phyloP scores from a whole-genome alignment of 2,329 filamentous ascomycete species.

The Talaromyces sp. region DNA sequence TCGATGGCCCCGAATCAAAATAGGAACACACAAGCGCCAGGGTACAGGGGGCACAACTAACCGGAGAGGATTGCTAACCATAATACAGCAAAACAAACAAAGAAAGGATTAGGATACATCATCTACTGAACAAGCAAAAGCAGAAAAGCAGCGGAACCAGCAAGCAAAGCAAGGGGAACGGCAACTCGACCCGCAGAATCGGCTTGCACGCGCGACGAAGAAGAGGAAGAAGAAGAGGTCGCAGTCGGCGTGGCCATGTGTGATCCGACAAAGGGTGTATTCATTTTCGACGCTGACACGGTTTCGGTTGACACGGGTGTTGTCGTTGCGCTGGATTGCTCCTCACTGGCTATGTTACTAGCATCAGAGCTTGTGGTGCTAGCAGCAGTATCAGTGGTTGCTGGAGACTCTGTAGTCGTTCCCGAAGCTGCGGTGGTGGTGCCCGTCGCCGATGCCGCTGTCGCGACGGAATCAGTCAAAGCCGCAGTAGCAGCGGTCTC shows the following conservation, averaged over 20 bases:
- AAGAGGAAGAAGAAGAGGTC: no score
- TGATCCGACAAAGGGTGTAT: slow-evolving; percentile 15
- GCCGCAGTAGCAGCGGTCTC: background rate
- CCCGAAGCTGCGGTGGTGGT: background rate
- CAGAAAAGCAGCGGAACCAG: slow-evolving; percentile 31
- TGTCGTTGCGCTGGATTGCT: background rate
- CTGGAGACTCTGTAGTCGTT: background rate
- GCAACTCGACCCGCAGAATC: slow-evolving; percentile 24
- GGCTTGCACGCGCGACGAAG: slow-evolving; percentile 15
- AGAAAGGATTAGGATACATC: background rate
- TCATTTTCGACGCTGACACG: slow-evolving; percentile 14
- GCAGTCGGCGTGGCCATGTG: slow-evolving; percentile 14
- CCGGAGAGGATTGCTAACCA: background rate
- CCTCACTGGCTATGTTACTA: no score
- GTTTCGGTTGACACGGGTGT: background rate
- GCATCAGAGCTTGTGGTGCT: background rate
- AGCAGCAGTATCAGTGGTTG: background rate
- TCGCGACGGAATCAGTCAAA: no score
- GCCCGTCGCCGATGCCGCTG: background rate
- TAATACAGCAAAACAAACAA: background rate
- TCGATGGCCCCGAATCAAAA: background rate
- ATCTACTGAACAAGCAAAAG: slow-evolving; percentile 21
- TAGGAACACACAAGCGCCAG: background rate
- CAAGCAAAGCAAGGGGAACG: slow-evolving; percentile 27
- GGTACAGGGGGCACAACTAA: background rate